These are phyloP conservation scores for Rhizopogon rudus DNA, from an alignment of 768 basidiomycete genomes.

Conservation along the genomic window DNA sequence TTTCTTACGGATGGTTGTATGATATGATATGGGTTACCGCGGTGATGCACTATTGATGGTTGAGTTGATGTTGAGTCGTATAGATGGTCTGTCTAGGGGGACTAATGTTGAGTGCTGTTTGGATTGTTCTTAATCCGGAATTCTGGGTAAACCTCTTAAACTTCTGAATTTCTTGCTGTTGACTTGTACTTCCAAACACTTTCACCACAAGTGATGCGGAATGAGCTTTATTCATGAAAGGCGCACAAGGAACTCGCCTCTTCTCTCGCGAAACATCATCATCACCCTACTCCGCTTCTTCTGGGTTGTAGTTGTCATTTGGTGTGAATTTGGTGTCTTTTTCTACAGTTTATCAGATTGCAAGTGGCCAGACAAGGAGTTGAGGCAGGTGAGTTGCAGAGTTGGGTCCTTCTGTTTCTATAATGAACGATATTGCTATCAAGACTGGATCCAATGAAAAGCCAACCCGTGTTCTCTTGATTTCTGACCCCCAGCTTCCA, in stretches of 20 bases:
- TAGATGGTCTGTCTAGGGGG: too few relatives aligned
- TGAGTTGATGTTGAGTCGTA: too few relatives aligned
- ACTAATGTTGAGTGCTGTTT: background rate
- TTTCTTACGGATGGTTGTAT: conserved; percentile 13
- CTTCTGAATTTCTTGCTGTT: too few relatives aligned
- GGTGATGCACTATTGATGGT: too few relatives aligned
- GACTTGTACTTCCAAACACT: background rate
- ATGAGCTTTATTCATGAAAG: conserved; percentile 25
- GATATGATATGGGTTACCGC: conserved; percentile 7
- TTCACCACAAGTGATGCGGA: conserved; percentile 16
- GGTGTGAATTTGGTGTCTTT: conserved; percentile 61
- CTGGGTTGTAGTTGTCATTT: conserved; percentile 55
- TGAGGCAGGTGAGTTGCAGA: conserved; percentile 22
- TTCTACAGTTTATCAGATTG: conserved; percentile 55
- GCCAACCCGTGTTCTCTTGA: conserved; percentile 56
- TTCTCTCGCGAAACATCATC: conserved; percentile 24
- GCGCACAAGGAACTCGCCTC: conserved; percentile 19
- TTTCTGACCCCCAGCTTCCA: conserved; percentile 66
- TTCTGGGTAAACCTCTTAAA: too few relatives aligned
- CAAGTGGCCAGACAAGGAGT: conserved; percentile 48
- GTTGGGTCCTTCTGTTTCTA: conserved; percentile 3
- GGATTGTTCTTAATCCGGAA: conserved; percentile 5
- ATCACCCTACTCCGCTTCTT: conserved; percentile 42
- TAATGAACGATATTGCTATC: conserved; percentile 1
- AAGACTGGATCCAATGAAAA: conserved; percentile 14